Percentiles rank a stretch among this genome's conserved stretches.
phyloP scores from a whole-genome alignment of 805 yeast species.

The Aciculoconidium aculeatum region DNA sequence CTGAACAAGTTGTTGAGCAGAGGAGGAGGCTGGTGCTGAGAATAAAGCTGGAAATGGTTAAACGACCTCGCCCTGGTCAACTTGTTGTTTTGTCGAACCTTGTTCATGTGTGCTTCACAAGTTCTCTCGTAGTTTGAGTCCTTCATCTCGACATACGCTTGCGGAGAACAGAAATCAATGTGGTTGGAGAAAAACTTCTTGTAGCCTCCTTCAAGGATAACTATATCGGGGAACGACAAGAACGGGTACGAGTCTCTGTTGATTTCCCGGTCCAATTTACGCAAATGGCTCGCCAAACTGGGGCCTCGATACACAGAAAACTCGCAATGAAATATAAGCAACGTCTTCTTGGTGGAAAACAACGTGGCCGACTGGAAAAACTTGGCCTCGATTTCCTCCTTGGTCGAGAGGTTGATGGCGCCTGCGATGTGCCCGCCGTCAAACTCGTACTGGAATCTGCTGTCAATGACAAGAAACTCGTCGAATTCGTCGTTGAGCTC shows the following conservation, averaged over 20 bases:
- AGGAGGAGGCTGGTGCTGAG: conserved; percentile 4
- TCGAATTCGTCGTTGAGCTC: conserved; percentile 44
- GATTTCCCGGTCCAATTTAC: conserved; percentile 73
- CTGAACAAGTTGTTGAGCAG: too few relatives aligned
- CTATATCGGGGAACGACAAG: conserved; percentile 81
- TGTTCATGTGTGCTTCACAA: conserved; percentile 44
- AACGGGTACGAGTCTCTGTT: conserved; percentile 76
- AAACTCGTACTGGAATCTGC: conserved; percentile 89
- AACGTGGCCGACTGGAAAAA: conserved; percentile 5
- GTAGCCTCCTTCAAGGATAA: conserved; percentile 89
- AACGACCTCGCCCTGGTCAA: conserved; percentile 36
- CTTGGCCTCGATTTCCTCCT: conserved; percentile 54
- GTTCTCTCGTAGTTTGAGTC: conserved; percentile 26
- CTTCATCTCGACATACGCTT: conserved; percentile 81
- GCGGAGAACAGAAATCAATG: conserved; percentile 62
- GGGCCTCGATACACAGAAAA: conserved; percentile 94
- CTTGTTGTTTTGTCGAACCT: conserved; percentile 37
- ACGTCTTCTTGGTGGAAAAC: conserved; percentile 24
- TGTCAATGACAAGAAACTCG: conserved; percentile 64
- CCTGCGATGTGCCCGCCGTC: conserved; percentile 88
- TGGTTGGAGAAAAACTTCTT: conserved; percentile 61
- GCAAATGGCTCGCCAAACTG: conserved; percentile 75
- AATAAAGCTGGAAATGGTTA: conserved; percentile 10
- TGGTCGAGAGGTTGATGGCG: conserved; percentile 72
- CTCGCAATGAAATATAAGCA: conserved; percentile 90